These are phyloP conservation scores for Rhizophagus prolifer DNA, from an alignment of 192 early-diverging fungal species.

Conservation along the genomic window DNA sequence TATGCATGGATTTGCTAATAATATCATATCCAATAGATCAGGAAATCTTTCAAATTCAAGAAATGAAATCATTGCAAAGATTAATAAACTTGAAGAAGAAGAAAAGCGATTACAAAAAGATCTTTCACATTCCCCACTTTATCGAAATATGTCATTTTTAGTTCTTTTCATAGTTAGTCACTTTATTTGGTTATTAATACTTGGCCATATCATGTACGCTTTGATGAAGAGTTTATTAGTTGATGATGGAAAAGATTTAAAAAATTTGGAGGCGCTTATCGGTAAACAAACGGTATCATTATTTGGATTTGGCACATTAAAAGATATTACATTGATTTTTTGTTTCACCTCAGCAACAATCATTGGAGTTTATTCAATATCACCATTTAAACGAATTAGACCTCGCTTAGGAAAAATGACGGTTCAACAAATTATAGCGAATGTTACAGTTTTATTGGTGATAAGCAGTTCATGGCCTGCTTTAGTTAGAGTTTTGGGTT, in stretches of 20 bases:
- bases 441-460: constrained; percentile 28
- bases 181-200: constrained; percentile 1
- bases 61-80: constrained; percentile 12
- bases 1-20: background rate
- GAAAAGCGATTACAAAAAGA: background rate
- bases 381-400: constrained; percentile 15
- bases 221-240: constrained; percentile 26
- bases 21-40: background rate
- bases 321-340: constrained; percentile 25
- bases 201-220: background rate
- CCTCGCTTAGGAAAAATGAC: constrained; percentile 8
- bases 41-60: background rate
- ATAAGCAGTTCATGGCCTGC: constrained; percentile 25
- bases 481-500: constrained; percentile 20
- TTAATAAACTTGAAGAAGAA: constrained; percentile 25
- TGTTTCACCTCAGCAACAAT: constrained; percentile 28
- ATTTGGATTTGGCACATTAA: constrained; percentile 16
- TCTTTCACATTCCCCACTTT: constrained; percentile 19
- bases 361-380: constrained; percentile 25
- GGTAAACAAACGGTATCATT: constrained; percentile 27
- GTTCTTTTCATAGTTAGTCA: constrained; percentile 21
- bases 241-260: background rate
- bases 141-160: constrained; percentile 27
- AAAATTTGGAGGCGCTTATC: constrained; percentile 15
- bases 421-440: constrained; percentile 21